Evolutionary conservation across 257 asterid genomes (phyloP).

Genomic region (Gardenia jasminoides): DNA sequence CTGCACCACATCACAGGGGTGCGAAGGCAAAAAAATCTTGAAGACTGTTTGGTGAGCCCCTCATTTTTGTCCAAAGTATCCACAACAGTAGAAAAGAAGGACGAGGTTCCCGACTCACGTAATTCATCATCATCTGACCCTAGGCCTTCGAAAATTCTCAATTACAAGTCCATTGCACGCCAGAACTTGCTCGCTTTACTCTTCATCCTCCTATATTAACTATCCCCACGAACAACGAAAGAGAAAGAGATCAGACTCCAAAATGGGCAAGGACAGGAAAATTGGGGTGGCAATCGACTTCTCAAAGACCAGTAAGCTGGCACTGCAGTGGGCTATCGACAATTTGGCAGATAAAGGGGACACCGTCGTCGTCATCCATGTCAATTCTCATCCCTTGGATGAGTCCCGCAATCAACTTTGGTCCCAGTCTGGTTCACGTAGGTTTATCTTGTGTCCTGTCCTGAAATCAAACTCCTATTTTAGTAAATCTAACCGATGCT

Average conservation of each 20-base stretch:
- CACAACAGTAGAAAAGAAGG: neutral
- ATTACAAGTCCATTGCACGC: conserved; percentile 8
- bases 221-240: neutral
- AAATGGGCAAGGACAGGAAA: conserved; percentile 72
- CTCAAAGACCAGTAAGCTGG: conserved; percentile 82
- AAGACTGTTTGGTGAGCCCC: neutral
- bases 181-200: conserved; percentile 16
- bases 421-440: conserved; percentile 73
- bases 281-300: conserved; percentile 88
- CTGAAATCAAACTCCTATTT: neutral
- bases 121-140: neutral
- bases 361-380: conserved; percentile 54
- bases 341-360: conserved; percentile 80
- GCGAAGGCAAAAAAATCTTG: too few species aligned
- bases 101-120: neutral
- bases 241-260: neutral
- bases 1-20: too few species aligned
- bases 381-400: conserved; percentile 36
- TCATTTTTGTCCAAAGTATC: neutral
- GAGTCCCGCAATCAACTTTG: conserved; percentile 52
- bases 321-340: conserved; percentile 77
- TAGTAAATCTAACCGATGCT: too few species aligned
- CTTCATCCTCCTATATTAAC: neutral
- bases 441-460: conserved; percentile 2
- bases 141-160: neutral